phyloP scores from a whole-genome alignment of 2,329 filamentous ascomycete species.

The Dendryphion nanum region DNA sequence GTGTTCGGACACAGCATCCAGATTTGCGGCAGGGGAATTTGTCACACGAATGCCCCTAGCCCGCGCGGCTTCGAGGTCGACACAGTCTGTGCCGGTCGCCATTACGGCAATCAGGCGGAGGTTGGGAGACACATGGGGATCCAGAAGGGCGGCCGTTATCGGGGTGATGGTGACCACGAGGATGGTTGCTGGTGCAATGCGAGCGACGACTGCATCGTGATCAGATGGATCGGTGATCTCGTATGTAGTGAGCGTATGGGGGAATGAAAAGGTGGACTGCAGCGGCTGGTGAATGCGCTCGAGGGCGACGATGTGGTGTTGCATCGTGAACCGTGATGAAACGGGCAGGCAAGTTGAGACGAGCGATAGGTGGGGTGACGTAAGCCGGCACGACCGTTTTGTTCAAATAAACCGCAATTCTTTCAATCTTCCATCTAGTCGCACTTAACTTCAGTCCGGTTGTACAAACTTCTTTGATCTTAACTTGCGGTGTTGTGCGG shows the following conservation, averaged over 20 bases:
- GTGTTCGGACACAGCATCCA: conserved; percentile 51
- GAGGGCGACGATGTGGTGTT: conserved; percentile 49
- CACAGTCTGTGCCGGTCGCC: conserved; percentile 48
- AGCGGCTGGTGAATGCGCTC: conserved; percentile 44
- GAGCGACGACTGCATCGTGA: conserved; percentile 35
- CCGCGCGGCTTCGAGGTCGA: conserved; percentile 46
- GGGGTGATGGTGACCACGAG: conserved; percentile 43
- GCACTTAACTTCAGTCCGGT: no score
- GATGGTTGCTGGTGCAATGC: conserved; percentile 49
- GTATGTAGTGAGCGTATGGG: conserved; percentile 42
- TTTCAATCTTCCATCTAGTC: no score
- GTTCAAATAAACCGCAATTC: no score
- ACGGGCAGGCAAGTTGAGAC: no score
- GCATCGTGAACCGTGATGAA: no score
- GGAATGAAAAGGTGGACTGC: conserved; percentile 41
- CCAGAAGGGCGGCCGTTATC: conserved; percentile 43
- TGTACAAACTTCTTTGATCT: no score
- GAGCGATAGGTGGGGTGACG: no score
- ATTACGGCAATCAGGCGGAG: conserved; percentile 47
- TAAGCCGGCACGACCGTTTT: no score
- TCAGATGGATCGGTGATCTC: conserved; percentile 27
- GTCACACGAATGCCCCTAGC: conserved; percentile 46
- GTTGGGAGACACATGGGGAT: conserved; percentile 38
- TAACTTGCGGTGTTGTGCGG: no score
- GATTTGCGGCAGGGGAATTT: conserved; percentile 49